Percentiles rank a stretch among this genome's conserved stretches.
Conservation (phyloP, 495 filamentous ascomycete species). For the Trypethelium eluteriae region DNA sequence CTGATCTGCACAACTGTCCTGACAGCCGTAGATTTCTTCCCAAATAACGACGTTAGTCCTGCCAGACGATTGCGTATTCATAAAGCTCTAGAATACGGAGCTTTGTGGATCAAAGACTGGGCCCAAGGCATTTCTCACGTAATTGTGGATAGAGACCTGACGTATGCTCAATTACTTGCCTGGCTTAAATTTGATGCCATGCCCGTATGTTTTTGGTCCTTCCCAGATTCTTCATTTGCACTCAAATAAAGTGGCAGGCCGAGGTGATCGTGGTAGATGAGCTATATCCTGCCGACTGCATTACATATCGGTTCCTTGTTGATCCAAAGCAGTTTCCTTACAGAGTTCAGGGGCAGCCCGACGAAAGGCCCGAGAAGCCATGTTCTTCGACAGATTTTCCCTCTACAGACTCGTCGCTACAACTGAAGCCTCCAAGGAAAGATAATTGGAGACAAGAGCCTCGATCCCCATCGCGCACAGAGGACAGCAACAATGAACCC, state of each 20-base stretch:
- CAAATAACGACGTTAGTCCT: slow-evolving; percentile 63
- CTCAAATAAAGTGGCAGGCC: slow-evolving; percentile 38
- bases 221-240: slow-evolving; percentile 13
- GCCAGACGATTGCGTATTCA: slow-evolving; percentile 61
- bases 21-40: slow-evolving; percentile 57
- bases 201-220: slow-evolving; percentile 36
- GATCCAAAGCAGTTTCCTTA: slow-evolving; percentile 55
- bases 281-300: slow-evolving; percentile 70
- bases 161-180: slow-evolving; percentile 56
- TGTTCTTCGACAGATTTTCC: slow-evolving; percentile 7
- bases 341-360: slow-evolving; percentile 20
- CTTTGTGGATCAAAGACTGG: slow-evolving; percentile 53
- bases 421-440: slow-evolving; percentile 25
- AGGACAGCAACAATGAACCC: slow-evolving; percentile 11
- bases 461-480: slow-evolving; percentile 23
- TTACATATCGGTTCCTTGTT: slow-evolving; percentile 51
- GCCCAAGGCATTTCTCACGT: slow-evolving; percentile 53
- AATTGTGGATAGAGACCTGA: slow-evolving; percentile 65
- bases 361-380: neutral
- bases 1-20: neutral
- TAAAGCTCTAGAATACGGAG: slow-evolving; percentile 70
- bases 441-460: slow-evolving; percentile 17
- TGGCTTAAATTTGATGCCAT: slow-evolving; percentile 47
- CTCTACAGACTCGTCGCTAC: slow-evolving; percentile 22
- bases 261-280: slow-evolving; percentile 62